A percentile compares a stretch with the other conserved stretches of the same genome.
phyloP scores from a whole-genome alignment of 1,284 basidiomycete species.

The Heterobasidion parviporum region DNA sequence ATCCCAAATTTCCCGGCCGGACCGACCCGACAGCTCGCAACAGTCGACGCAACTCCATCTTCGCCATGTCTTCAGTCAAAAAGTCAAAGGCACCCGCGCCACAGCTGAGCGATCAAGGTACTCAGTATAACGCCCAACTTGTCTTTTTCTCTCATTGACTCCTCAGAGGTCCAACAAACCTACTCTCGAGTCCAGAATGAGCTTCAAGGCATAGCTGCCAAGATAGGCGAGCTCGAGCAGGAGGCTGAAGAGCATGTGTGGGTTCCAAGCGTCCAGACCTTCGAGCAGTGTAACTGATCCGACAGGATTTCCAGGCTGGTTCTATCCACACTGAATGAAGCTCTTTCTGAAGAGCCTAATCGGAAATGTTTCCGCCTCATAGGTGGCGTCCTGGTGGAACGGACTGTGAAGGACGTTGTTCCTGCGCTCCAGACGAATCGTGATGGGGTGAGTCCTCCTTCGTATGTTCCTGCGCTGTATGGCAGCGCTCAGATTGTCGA shows the following conservation, averaged over 20 bases:
- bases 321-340: conserved; percentile 78
- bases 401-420: conserved; percentile 93
- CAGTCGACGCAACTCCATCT: conserved; percentile 1
- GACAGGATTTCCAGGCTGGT: conserved; percentile 59
- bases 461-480: background rate
- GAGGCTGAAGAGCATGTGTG: conserved; percentile 89
- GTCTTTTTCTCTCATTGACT: conserved; percentile 23
- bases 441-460: conserved; percentile 55
- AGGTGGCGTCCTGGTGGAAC: conserved; percentile 92
- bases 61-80: conserved; percentile 37
- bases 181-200: conserved; percentile 76
- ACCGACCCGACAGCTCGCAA: background rate
- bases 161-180: conserved; percentile 73
- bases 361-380: conserved; percentile 96
- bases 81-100: conserved; percentile 33
- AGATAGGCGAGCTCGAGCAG: conserved; percentile 89
- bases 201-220: conserved; percentile 77
- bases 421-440: conserved; percentile 83
- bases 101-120: conserved; percentile 63
- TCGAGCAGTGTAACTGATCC: background rate
- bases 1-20: conserved; percentile 19
- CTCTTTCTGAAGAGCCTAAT: conserved; percentile 70
- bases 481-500: conserved; percentile 6
- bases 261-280: conserved; percentile 15
- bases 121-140: conserved; percentile 15